Percentiles rank a stretch among this genome's conserved stretches.
Conservation (phyloP, 2,329 filamentous ascomycete species). For the Teratosphaeria destructans region DNA sequence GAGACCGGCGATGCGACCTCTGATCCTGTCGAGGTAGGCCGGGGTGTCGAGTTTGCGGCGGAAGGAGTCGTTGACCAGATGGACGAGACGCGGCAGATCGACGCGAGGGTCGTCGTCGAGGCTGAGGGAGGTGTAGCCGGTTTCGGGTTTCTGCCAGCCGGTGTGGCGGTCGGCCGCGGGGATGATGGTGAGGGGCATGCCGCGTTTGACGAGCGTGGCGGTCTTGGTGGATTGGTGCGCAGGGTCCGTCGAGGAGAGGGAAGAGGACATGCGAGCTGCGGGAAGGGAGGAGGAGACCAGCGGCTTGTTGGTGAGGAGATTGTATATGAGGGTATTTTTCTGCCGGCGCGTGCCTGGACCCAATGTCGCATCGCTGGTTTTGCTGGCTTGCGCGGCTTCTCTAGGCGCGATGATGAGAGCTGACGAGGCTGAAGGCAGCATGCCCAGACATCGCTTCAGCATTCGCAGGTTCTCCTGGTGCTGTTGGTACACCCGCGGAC, state of each 20-base stretch:
- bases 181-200: conserved; percentile 78
- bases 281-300: conserved; percentile 86
- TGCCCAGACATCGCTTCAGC: conserved; percentile 56
- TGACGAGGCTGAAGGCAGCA: conserved; percentile 76
- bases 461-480: conserved; percentile 66
- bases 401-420: conserved; percentile 78
- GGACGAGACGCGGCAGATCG: conserved; percentile 69
- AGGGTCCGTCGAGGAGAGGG: not conserved
- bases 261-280: conserved; percentile 47
- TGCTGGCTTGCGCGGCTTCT: conserved; percentile 55
- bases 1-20: conserved; percentile 72
- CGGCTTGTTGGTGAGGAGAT: conserved; percentile 89
- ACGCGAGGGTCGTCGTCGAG: conserved; percentile 67
- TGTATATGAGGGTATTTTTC: conserved; percentile 85
- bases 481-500: conserved; percentile 24
- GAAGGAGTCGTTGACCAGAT: conserved; percentile 92
- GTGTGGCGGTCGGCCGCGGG: conserved; percentile 52
- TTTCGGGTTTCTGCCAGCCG: conserved; percentile 58
- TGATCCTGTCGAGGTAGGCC: conserved; percentile 73
- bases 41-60: conserved; percentile 70
- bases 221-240: conserved; percentile 14
- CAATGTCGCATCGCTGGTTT: conserved; percentile 14
- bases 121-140: conserved; percentile 50
- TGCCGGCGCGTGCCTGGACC: conserved; percentile 44
- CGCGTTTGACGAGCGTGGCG: conserved; percentile 80